These are phyloP conservation scores for Geotrichum candidum DNA, from an alignment of 1,139 yeast genomes.

Conservation along the genomic window DNA sequence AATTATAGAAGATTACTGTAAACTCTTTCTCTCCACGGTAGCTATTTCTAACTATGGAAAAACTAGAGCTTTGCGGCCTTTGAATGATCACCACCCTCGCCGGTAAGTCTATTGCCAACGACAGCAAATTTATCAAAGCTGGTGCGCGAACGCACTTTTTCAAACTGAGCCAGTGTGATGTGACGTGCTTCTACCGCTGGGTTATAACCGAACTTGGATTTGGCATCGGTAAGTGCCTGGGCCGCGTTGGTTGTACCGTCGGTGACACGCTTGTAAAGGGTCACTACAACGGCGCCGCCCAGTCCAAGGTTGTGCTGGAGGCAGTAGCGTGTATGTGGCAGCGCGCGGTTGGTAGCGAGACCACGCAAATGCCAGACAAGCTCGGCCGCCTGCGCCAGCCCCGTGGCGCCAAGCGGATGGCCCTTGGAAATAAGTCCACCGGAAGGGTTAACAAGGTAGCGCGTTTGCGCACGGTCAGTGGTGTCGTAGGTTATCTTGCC, in stretches of 20 bases:
- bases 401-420: constrained; percentile 34
- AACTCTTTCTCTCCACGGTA: no score
- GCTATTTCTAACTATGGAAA: no score
- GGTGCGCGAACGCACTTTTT: constrained; percentile 8
- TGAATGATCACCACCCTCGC: neutral
- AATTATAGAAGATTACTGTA: neutral
- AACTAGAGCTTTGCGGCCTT: neutral
- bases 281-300: constrained; percentile 30
- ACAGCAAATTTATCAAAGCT: constrained; percentile 11
- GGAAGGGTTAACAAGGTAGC: constrained; percentile 28
- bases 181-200: constrained; percentile 30
- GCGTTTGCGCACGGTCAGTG: constrained; percentile 18
- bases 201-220: constrained; percentile 29
- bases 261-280: constrained; percentile 27
- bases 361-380: constrained; percentile 32
- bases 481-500: constrained; percentile 30
- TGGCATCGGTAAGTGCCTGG: constrained; percentile 7
- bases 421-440: constrained; percentile 33
- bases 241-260: constrained; percentile 21
- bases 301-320: constrained; percentile 32
- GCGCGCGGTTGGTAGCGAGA: constrained; percentile 31
- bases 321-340: constrained; percentile 25
- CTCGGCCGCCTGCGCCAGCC: constrained; percentile 31
- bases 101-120: constrained; percentile 15
- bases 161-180: constrained; percentile 20